Evolutionary conservation across 2,329 filamentous ascomycete genomes (phyloP).

Genomic region (Mycosphaerelloides madeirae): DNA sequence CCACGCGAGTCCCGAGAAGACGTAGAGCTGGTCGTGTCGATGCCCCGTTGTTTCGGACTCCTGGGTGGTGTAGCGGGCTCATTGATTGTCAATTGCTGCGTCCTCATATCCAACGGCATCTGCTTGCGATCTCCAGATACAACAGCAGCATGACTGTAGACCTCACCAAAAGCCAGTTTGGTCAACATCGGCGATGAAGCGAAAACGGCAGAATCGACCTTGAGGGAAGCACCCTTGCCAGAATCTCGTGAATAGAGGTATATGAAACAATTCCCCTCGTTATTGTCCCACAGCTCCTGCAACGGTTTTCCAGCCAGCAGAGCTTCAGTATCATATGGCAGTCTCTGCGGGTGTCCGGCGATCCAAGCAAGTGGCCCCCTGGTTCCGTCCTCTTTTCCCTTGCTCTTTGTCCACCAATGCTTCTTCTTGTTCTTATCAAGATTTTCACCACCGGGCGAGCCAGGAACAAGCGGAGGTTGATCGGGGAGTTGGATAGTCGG

Average conservation of each 20-base stretch:
- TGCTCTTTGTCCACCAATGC: constrained; percentile 31
- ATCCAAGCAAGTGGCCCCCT: constrained; percentile 52
- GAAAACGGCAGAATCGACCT: constrained; percentile 56
- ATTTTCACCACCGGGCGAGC: constrained; percentile 11
- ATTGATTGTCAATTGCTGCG: constrained; percentile 27
- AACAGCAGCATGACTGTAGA: constrained; percentile 39
- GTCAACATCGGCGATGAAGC: constrained; percentile 54
- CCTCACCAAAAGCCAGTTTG: constrained; percentile 51
- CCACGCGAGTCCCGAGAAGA: constrained; percentile 36
- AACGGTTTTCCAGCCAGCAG: constrained; percentile 51
- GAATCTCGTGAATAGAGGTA: constrained; percentile 57
- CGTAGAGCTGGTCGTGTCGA: constrained; percentile 22
- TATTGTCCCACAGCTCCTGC: constrained; percentile 57
- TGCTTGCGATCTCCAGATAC: constrained; percentile 30
- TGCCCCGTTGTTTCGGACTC: constrained; percentile 18
- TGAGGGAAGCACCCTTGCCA: constrained; percentile 56
- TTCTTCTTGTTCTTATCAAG: constrained; percentile 28
- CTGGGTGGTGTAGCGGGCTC: constrained; percentile 28
- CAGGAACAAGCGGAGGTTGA: constrained; percentile 10
- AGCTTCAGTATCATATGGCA: constrained; percentile 51
- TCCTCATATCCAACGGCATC: constrained; percentile 25
- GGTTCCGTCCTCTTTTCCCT: constrained; percentile 31
- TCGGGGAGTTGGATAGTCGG: constrained; percentile 21
- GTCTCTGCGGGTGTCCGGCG: constrained; percentile 52
- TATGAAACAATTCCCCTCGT: constrained; percentile 56